Base-by-base conservation (phyloP, 2,329 filamentous ascomycete species). In the Chaetomium olivaceum region DNA sequence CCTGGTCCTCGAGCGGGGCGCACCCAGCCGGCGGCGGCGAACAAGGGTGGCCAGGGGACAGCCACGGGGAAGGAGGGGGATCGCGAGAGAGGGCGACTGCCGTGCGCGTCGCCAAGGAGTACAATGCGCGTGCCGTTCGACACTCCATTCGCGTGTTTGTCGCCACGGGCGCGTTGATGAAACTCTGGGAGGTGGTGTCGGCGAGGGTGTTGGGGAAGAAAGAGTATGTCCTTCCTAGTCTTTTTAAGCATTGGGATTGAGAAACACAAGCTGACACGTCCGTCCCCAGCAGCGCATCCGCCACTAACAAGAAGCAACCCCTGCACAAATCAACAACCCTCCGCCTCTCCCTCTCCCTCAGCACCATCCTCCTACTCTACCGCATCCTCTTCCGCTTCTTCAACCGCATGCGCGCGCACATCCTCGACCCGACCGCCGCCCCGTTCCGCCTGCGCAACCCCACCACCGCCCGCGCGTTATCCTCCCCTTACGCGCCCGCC, bases 371-470 rank as follows among this genome's bases (percentile, higher is more conserved):
- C 23, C 87, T 98, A 52, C 87, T 96, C 67, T 95, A 99, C 76
- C 88, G 95, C 33, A 83, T 97, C 0, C 87, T 98, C 29, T 92
- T 94, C 79, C 91, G 94, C 66, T 97, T 98, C 82, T 91, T 98
- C 72, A 86, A 86, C 29, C 87, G 92, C 31, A 81, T 98, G 52
- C 89, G 94, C 57, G 83, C 85, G 1, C 92, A 92, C 69, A 83
- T 99, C 4, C 87, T 96, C 51, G 89, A 90, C 43, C 86, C 91
- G n/a, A 86, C 91, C 64, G 92, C 93, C 1, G 85, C 86, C 62
- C 89, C 91, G 0, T 97, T 98, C 78, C 86, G 93, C 16, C 82
- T 84, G 64, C 89, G 94, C 62, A 97, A 98, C 73, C 93, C 93
- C 0, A 86, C 86, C 21, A 86, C 93, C 14, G 85, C 91, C 0